Evolutionary conservation across 768 basidiomycete genomes (phyloP).

Genomic region (Omphalotus guepiniiformis): DNA sequence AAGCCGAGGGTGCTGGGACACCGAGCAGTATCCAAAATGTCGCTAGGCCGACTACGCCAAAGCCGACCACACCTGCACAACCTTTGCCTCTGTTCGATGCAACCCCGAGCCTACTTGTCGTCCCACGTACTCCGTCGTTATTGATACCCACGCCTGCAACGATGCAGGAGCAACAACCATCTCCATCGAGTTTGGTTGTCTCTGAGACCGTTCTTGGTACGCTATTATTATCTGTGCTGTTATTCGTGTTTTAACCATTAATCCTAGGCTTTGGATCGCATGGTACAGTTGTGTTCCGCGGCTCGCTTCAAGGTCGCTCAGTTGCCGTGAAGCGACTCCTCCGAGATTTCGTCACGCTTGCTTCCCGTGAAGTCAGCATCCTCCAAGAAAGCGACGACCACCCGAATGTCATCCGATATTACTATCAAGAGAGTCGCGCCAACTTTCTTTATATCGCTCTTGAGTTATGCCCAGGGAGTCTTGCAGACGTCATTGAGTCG

Average conservation of each 20-base stretch:
- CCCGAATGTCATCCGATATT: constrained; percentile 97
- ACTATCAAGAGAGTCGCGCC: constrained; percentile 90
- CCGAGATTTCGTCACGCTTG: constrained; percentile 93
- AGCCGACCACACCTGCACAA: no score
- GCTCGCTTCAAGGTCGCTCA: constrained; percentile 92
- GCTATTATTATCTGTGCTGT: constrained; percentile 16
- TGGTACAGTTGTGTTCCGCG: constrained; percentile 93
- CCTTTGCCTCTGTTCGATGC: no score
- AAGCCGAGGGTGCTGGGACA: no score
- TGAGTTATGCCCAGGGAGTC: constrained; percentile 87
- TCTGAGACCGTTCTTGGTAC: constrained; percentile 74
- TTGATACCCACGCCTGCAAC: not conserved
- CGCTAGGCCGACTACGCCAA: no score
- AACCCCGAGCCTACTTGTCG: not conserved
- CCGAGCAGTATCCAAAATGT: no score
- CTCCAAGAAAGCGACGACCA: constrained; percentile 98
- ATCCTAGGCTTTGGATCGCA: constrained; percentile 88
- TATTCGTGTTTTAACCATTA: constrained; percentile 7
- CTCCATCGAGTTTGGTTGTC: constrained; percentile 41
- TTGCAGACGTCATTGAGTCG: constrained; percentile 81
- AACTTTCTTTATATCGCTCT: constrained; percentile 98
- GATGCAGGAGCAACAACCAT: not conserved
- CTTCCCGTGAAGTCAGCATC: constrained; percentile 88
- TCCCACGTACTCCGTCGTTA: not conserved
- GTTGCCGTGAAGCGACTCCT: constrained; percentile 98